These are phyloP conservation scores for Austroboletus novae-zelandiae DNA, from an alignment of 1,284 basidiomycete species.

Conservation along the genomic window DNA sequence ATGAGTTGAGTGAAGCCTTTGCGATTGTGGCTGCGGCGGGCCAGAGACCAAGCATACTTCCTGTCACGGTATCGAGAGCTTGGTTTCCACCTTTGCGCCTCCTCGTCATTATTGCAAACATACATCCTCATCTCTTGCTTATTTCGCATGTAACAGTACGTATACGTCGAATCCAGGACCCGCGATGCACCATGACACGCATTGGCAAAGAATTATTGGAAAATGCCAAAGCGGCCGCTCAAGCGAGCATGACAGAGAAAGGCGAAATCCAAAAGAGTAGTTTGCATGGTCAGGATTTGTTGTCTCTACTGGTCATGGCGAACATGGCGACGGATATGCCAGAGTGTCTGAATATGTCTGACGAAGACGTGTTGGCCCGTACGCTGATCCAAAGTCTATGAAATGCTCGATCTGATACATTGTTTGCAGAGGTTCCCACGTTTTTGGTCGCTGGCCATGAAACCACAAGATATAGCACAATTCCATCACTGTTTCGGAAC, in stretches of 20 bases:
- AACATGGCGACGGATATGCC: constrained; percentile 63
- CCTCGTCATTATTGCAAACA: constrained; percentile 35
- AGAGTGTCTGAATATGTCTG: constrained; percentile 58
- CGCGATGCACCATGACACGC: constrained; percentile 26
- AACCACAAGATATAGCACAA: constrained; percentile 55
- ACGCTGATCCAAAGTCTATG: constrained; percentile 31
- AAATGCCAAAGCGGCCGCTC: constrained; percentile 41
- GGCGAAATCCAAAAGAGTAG: constrained; percentile 30
- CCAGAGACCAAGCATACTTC: no score
- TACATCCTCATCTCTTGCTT: background rate
- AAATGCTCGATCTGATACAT: background rate
- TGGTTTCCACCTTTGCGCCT: constrained; percentile 41
- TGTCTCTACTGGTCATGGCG: constrained; percentile 57
- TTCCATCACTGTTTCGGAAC: background rate
- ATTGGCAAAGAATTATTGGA: constrained; percentile 46
- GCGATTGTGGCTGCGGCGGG: constrained; percentile 10
- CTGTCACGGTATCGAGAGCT: no score
- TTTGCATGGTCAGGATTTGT: constrained; percentile 43
- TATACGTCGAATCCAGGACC: constrained; percentile 8
- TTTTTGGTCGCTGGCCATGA: constrained; percentile 70
- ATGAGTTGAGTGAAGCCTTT: constrained; percentile 53
- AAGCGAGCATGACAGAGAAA: constrained; percentile 20
- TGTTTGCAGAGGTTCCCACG: constrained; percentile 35
- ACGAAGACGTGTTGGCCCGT: constrained; percentile 76
- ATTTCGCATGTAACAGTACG: constrained; percentile 12